Evolutionary conservation across 306 rosid genomes (phyloP).

Genomic region (Sindora glabra): DNA sequence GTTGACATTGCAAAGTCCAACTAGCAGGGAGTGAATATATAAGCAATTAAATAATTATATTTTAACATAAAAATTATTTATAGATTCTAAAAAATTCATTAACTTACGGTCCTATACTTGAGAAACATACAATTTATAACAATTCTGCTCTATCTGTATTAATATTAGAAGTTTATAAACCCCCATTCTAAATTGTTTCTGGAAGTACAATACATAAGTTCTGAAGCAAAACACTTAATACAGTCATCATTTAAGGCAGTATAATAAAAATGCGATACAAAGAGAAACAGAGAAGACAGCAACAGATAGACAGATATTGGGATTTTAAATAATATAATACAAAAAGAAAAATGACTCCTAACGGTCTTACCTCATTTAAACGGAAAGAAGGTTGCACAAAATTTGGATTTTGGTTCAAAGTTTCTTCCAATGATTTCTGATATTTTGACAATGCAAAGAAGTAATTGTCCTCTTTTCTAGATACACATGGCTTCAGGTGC

Average conservation of each 20-base stretch:
- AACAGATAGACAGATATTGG: neutral
- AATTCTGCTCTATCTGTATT: neutral
- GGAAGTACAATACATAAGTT: neutral
- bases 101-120: neutral
- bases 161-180: neutral
- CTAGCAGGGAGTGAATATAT: neutral
- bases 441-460: slow-evolving; percentile 86
- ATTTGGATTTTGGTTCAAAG: slow-evolving; percentile 50
- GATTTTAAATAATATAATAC: neutral
- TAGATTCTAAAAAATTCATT: neutral
- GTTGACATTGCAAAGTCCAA: neutral
- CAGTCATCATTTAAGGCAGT: neutral
- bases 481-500: slow-evolving; percentile 87
- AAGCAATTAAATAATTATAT: neutral
- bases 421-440: slow-evolving; percentile 68
- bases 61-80: neutral
- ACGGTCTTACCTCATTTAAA: slow-evolving; percentile 65
- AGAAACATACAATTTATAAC: neutral
- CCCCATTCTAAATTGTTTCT: slow-evolving; percentile 1
- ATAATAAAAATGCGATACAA: neutral
- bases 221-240: neutral
- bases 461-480: slow-evolving; percentile 87
- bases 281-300: neutral
- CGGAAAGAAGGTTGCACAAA: slow-evolving; percentile 87
- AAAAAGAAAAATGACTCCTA: slow-evolving; percentile 1